phyloP scores from a whole-genome alignment of 768 basidiomycete genomes.

The Tylopilus plumbeoviolaceoides region DNA sequence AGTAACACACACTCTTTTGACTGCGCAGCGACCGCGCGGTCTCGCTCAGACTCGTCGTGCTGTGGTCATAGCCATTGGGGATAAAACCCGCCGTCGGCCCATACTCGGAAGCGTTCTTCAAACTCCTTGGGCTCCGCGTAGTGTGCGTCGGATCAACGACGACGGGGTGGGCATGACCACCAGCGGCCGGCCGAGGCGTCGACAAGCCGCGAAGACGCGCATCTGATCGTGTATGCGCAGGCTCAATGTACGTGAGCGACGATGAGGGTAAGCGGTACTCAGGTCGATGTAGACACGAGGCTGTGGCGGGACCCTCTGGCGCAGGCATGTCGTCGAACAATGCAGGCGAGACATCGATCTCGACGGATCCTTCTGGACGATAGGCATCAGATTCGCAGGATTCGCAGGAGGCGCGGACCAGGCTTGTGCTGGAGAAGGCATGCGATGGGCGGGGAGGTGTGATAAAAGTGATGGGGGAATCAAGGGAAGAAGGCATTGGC shows the following conservation, averaged over 20 bases:
- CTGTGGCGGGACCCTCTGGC: constrained; percentile 43
- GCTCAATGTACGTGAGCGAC: constrained; percentile 16
- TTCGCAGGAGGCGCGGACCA: constrained; percentile 9
- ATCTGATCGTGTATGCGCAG: constrained; percentile 16
- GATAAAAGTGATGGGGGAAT: constrained; percentile 13
- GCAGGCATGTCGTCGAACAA: constrained; percentile 42
- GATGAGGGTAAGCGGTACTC: constrained; percentile 22
- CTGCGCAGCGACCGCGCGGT: constrained; percentile 9
- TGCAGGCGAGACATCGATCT: constrained; percentile 41
- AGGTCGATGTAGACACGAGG: constrained; percentile 33
- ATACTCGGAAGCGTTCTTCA: constrained; percentile 4
- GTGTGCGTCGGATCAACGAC: background rate
- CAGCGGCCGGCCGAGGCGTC: background rate
- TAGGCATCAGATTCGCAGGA: constrained; percentile 17
- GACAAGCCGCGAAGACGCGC: background rate
- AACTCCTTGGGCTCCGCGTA: background rate
- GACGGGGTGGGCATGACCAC: background rate
- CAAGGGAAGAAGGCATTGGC: constrained; percentile 1
- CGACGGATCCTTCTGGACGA: constrained; percentile 14
- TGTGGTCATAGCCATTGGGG: constrained; percentile 10
- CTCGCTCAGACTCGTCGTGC: constrained; percentile 8
- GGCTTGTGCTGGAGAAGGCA: constrained; percentile 6
- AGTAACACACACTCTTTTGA: constrained; percentile 17
- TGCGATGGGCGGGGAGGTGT: background rate
- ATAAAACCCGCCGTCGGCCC: constrained; percentile 32